These are phyloP conservation scores for Kodamaea sp. DNA, from an alignment of 1,139 yeast species.

Conservation along the genomic window DNA sequence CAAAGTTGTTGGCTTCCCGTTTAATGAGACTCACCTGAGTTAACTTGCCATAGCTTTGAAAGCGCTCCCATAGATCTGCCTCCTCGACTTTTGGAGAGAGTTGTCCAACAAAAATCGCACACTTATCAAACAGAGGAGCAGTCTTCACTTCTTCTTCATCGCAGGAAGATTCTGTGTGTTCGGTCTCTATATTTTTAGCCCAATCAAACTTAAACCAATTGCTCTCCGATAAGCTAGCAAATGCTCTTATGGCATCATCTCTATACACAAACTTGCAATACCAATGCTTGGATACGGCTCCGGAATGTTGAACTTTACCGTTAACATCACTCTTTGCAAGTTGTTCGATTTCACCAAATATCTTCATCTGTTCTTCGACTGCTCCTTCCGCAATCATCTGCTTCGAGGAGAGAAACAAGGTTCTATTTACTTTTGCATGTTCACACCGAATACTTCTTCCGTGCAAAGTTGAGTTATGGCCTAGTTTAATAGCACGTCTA, in stretches of 20 bases:
- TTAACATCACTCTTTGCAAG: constrained; percentile 51
- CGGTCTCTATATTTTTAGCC: constrained; percentile 73
- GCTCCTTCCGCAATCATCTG: constrained; percentile 24
- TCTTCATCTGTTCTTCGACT: constrained; percentile 40
- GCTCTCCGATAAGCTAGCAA: constrained; percentile 62
- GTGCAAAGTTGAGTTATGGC: constrained; percentile 68
- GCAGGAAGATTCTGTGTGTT: constrained; percentile 9
- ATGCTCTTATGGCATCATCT: constrained; percentile 89
- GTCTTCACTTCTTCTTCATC: constrained; percentile 10
- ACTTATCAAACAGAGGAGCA: constrained; percentile 54
- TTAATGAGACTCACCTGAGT: constrained; percentile 50
- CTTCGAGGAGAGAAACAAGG: constrained; percentile 56
- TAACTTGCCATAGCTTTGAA: constrained; percentile 67
- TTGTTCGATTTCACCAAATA: constrained; percentile 77
- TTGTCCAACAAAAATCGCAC: constrained; percentile 77
- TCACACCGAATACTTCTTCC: constrained; percentile 85
- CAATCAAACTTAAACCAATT: constrained; percentile 65
- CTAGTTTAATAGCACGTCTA: constrained; percentile 61
- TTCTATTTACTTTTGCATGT: constrained; percentile 86
- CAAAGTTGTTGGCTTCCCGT: constrained; percentile 58
- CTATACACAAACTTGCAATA: constrained; percentile 80
- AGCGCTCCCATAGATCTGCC: constrained; percentile 56
- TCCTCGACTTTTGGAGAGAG: constrained; percentile 56
- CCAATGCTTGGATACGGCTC: constrained; percentile 53
- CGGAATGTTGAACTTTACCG: constrained; percentile 26